Evolutionary conservation across 768 basidiomycete species (phyloP), one percentile per base, ranked within the genome.

Genomic region (Hydnomerulius pinastri): DNA sequence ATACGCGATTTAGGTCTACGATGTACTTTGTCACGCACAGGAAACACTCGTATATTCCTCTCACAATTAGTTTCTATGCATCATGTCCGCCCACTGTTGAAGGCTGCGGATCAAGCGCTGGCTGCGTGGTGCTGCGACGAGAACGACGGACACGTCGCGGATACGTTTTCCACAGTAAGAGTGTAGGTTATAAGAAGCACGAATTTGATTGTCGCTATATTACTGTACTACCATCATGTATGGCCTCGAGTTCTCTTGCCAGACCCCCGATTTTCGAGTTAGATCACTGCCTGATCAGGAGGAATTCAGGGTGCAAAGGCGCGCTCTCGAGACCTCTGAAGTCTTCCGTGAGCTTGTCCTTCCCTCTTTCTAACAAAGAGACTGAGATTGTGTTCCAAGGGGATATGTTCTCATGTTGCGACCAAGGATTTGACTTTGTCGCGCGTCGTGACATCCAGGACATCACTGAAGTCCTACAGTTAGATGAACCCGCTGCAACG

Each of bases 381-480:
- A 27, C 54, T 63, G n/a, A 66, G 28, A 21, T 17, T 36, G 20
- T 49, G 28, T 24, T 52, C 38, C 44, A 62, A 87, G 86, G 76
- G 23, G 77, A 85, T 60, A 88, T 89, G 87, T 87, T 89, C 63
- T 67, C 73, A 21, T 77, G 77, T 53, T 86, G 85, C 53, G 77
- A 81, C 30, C 65, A 58, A 20, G 58, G 54, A n/a, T 46, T 53
- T 43, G 25, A 33, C 42, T 41, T 57, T 24, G 41, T 55, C 1
- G 18, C 40, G 23, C 29, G 47, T 43, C 53, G 48, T n/a, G 56
- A 48, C 43, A 29, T 45, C 15, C 57, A 67, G 40, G 68, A 67
- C 29, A 15, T 33, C 36, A 60, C 67, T 11, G 46, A 73, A 45
- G 60, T 60, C n/a, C 66, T 87, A 12, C 80, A 83, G 52, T 63